Percentiles rank a stretch among this genome's conserved stretches.
Evolutionary conservation across 73 alveolate species (phyloP).

Genomic region (Paramecium bursaria): DNA sequence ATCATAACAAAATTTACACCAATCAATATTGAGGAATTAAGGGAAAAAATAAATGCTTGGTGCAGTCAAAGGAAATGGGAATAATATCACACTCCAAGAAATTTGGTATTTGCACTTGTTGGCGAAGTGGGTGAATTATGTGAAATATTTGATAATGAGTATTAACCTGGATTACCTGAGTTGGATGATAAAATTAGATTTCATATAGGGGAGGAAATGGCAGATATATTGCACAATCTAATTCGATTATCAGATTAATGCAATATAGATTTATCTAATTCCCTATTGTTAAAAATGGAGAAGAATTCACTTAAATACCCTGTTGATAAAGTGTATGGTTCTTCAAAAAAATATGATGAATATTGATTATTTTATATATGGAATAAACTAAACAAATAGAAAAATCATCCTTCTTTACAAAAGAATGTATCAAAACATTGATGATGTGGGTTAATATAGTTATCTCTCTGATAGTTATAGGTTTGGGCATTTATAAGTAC

Average conservation of each 20-base stretch:
- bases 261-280: constrained; percentile 54
- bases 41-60: constrained; percentile 34
- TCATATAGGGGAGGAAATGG: constrained; percentile 66
- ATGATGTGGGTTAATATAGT: constrained; percentile 54
- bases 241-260: constrained; percentile 62
- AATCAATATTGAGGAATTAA: constrained; percentile 44
- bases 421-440: too few species aligned
- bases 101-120: constrained; percentile 56
- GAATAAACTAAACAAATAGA: too few species aligned
- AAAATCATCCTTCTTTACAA: too few species aligned
- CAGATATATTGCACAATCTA: constrained; percentile 62
- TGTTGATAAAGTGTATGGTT: constrained; percentile 58
- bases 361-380: constrained; percentile 12
- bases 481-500: constrained; percentile 33
- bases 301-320: constrained; percentile 66
- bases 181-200: constrained; percentile 26
- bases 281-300: constrained; percentile 52
- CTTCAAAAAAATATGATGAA: constrained; percentile 7
- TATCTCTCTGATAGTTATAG: constrained; percentile 27
- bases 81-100: constrained; percentile 70
- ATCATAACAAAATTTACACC: constrained; percentile 8
- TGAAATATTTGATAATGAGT: constrained; percentile 56
- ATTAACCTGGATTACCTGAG: constrained; percentile 65
- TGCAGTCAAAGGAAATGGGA: constrained; percentile 67
- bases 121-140: constrained; percentile 69